Base-by-base conservation (phyloP, 2,329 filamentous ascomycete genomes). In the Diaporthe sp. region DNA sequence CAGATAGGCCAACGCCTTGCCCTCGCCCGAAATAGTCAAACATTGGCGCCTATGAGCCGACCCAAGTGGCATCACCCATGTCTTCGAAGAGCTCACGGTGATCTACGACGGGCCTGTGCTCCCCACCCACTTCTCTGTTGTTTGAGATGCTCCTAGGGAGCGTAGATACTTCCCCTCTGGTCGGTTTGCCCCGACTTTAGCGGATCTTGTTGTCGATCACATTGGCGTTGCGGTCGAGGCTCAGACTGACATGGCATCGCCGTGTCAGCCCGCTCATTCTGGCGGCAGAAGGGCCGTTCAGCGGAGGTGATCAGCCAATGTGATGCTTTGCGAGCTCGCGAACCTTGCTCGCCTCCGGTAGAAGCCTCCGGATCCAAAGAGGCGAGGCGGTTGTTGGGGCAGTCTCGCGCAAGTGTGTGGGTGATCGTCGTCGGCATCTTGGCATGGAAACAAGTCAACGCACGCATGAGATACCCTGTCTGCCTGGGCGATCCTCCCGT, bases 41-140 rank as follows among this genome's bases (percentile, higher is more conserved):
- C 47, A 47, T 54, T 52, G 71, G 74, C 74, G 66, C 64, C 50
- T 67, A 35, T 52, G 42, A 54, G 40, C 35, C 71, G n/a, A 22
- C 17, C 45, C 64, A 35, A 50, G 45, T 67, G 74, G 71, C 71
- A 75, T 74, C 15, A 74, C 45, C 74, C 71, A 72, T 71, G 73
- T 60, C 73, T 52, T 25, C 25, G 45, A 58, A 30, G 64, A 58
- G 50, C 30, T n/a, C 47, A 17, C 52, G 50, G 47, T 28, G 64
- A 73, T 71, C 74, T 38, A 52, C 30, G 50, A 38, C 67, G 33
- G 67, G 67, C 58, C 47, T 68, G 60, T 58, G 35, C 67, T 72
- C n/a, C 4, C 70, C 38, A 25, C 58, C 47, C 60, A 55, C 66
- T 60, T 71, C 42, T 47, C 42, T 61, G 22, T 47, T 60, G 71